A percentile compares a stretch with the other conserved stretches of the same genome.
These are phyloP conservation scores for Citrus inodora DNA, from an alignment of 345 rosid genomes.

Conservation along the genomic window DNA sequence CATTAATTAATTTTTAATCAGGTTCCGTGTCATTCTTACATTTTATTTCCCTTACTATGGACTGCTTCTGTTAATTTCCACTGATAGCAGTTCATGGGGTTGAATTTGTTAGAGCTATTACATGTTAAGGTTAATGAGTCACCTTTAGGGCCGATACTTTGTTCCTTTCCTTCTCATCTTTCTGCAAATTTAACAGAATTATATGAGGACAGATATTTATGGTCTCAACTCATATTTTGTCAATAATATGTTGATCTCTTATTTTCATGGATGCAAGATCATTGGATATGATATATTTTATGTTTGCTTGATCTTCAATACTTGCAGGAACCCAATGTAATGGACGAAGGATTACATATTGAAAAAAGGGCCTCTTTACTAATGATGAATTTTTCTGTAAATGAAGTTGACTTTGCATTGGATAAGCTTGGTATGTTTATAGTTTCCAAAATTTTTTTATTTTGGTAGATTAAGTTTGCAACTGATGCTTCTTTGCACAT, in stretches of 20 bases:
- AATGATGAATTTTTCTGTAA: slow-evolving; percentile 63
- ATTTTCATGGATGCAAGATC: background rate
- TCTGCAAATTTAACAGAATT: background rate
- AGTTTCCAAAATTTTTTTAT: background rate
- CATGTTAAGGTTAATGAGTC: background rate
- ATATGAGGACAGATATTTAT: background rate
- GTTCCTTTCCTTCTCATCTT: background rate
- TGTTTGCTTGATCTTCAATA: slow-evolving; percentile 13
- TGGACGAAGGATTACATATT: slow-evolving; percentile 35
- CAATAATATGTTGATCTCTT: background rate
- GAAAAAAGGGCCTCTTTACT: slow-evolving; percentile 56
- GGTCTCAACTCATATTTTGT: background rate
- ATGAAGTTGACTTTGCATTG: slow-evolving; percentile 69
- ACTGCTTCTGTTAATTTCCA: background rate
- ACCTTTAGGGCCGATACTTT: background rate
- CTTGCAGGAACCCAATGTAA: slow-evolving; percentile 64
- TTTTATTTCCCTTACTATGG: background rate
- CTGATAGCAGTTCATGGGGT: background rate
- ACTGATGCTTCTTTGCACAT: background rate
- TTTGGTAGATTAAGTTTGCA: background rate
- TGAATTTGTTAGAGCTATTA: background rate
- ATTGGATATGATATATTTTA: background rate
- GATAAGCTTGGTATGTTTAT: slow-evolving; percentile 61
- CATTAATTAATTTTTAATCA: background rate
- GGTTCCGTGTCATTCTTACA: background rate